Percentiles rank a stretch among this genome's conserved stretches.
phyloP scores from a whole-genome alignment of 202 grass and related monocot species.

The Carex arenaria region DNA sequence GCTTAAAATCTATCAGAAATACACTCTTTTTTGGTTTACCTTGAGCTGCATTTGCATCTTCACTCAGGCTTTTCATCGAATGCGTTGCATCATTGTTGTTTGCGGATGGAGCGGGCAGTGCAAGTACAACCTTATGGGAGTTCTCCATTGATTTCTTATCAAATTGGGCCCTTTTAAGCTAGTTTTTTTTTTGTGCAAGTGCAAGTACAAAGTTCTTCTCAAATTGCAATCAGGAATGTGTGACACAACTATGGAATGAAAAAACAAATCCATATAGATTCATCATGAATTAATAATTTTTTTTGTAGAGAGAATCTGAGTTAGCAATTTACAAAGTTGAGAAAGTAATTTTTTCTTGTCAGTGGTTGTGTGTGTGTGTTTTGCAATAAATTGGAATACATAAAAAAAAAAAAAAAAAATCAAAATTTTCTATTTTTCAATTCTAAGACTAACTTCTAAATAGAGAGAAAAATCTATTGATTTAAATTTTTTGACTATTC shows the following conservation, averaged over 20 bases:
- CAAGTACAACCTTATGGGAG: background rate
- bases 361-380: background rate
- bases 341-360: background rate
- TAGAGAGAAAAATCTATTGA: background rate
- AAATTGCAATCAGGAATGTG: too few species aligned
- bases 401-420: too few species aligned
- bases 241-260: background rate
- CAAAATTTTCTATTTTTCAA: too few species aligned
- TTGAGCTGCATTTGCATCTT: background rate
- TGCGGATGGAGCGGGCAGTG: background rate
- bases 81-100: background rate
- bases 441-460: background rate
- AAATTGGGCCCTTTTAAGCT: background rate
- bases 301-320: too few species aligned
- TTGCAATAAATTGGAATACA: too few species aligned
- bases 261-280: background rate
- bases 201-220: too few species aligned
- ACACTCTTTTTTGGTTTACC: slow-evolving; percentile 25
- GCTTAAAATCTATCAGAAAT: slow-evolving; percentile 43
- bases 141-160: slow-evolving; percentile 2
- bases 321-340: background rate
- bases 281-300: background rate
- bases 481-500: background rate
- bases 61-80: background rate
- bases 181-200: background rate